Evolutionary conservation across 225 moss, liverwort and hornwort species (phyloP).

Genomic region (Sphagnum contortum): DNA sequence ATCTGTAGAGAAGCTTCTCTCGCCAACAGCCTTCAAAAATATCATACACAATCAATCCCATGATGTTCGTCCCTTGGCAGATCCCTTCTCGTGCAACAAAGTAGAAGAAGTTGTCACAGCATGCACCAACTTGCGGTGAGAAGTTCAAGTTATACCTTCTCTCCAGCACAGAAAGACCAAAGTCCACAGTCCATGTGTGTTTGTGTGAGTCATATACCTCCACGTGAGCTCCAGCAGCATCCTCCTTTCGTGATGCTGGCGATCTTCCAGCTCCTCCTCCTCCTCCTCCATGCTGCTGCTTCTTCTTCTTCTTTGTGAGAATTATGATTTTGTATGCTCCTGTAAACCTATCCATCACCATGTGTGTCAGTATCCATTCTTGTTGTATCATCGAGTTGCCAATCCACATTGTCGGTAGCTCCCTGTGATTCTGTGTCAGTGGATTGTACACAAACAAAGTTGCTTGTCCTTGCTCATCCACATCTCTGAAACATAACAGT

Average conservation of each 20-base stretch:
- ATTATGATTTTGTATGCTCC: conserved; percentile 13
- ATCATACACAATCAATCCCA: conserved; percentile 6
- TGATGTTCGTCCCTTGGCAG: not conserved
- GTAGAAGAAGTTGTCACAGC: conserved; percentile 18
- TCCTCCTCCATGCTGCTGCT: too few species aligned
- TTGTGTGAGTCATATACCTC: conserved; percentile 15
- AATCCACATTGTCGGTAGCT: conserved; percentile 15
- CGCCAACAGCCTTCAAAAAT: conserved; percentile 11
- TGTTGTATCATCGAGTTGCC: conserved; percentile 1
- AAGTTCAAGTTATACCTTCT: conserved; percentile 11
- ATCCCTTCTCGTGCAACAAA: conserved; percentile 12
- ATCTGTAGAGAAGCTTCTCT: conserved; percentile 24
- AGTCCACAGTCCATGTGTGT: conserved; percentile 14
- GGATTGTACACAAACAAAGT: conserved; percentile 21
- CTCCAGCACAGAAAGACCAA: conserved; percentile 7
- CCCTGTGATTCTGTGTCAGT: conserved; percentile 11
- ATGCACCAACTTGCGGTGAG: conserved; percentile 14
- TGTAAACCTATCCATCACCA: conserved; percentile 13
- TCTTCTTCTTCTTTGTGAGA: too few species aligned
- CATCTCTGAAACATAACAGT: conserved; percentile 17
- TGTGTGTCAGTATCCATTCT: conserved; percentile 14
- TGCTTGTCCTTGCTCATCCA: conserved; percentile 8
- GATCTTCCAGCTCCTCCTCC: not conserved
- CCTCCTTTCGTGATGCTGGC: conserved; percentile 17
- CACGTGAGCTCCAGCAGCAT: conserved; percentile 1